Conservation (phyloP, 306 rosid species). For the Inga laurina region DNA sequence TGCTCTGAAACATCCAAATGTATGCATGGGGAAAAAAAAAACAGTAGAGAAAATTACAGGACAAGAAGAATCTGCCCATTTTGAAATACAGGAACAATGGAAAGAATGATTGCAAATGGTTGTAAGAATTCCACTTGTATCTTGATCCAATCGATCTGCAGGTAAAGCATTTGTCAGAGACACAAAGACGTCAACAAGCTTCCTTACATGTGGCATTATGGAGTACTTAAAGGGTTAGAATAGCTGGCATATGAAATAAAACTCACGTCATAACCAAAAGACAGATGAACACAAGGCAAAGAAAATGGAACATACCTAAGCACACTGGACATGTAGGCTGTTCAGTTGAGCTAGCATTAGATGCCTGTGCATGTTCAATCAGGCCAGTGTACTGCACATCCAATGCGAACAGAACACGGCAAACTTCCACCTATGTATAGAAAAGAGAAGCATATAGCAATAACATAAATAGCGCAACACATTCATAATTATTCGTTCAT, state of each 20-base stretch:
- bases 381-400: slow-evolving; percentile 93
- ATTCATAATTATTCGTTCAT: neutral
- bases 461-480: neutral
- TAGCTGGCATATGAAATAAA: neutral
- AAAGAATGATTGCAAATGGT: slow-evolving; percentile 98
- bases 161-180: slow-evolving; percentile 7
- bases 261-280: neutral
- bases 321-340: slow-evolving; percentile 95
- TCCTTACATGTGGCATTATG: neutral
- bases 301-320: slow-evolving; percentile 56
- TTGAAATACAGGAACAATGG: slow-evolving; percentile 93
- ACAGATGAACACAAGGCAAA: neutral
- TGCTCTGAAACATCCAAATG: slow-evolving; percentile 8
- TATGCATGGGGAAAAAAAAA: slow-evolving; percentile 1
- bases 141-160: slow-evolving; percentile 93
- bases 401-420: slow-evolving; percentile 71
- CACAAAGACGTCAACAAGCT: neutral
- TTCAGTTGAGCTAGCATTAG: slow-evolving; percentile 69
- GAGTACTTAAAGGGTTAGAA: neutral
- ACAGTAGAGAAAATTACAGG: slow-evolving; percentile 61
- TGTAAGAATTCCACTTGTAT: slow-evolving; percentile 81
- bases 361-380: slow-evolving; percentile 80
- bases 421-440: slow-evolving; percentile 64
- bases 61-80: slow-evolving; percentile 95
- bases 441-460: slow-evolving; percentile 4